A percentile compares a stretch with the other conserved stretches of the same genome.
phyloP scores from a whole-genome alignment of 352 stramenopile genomes.

The Phytopythium cucurbitacearum region DNA sequence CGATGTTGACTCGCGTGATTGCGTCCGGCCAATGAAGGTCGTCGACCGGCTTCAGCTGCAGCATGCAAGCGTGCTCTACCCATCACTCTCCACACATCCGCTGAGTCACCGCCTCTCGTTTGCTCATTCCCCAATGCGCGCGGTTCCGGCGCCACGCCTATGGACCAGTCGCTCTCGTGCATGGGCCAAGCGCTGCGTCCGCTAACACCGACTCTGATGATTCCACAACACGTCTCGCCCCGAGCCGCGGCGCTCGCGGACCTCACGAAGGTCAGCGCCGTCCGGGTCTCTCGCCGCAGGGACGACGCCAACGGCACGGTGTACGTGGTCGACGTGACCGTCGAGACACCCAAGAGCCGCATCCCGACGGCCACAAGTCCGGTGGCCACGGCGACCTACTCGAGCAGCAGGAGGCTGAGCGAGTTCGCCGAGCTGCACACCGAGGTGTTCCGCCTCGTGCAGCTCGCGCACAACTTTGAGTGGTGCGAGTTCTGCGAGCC shows the following conservation, averaged over 20 bases:
- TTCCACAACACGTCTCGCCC: background rate
- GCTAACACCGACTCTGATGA: background rate
- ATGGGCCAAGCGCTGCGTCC: background rate
- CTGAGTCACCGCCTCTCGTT: too few species aligned
- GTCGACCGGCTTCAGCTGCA: too few species aligned
- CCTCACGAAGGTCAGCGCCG: background rate
- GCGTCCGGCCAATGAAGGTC: too few species aligned
- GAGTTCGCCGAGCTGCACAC: constrained; percentile 3
- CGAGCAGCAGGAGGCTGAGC: background rate
- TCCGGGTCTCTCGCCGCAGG: background rate
- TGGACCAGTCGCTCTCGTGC: too few species aligned
- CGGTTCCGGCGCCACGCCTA: too few species aligned
- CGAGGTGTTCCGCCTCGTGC: constrained; percentile 4
- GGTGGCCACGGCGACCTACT: background rate
- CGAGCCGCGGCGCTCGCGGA: background rate
- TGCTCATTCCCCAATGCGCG: too few species aligned
- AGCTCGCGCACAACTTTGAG: constrained; percentile 6
- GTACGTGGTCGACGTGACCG: background rate
- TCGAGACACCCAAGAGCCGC: background rate
- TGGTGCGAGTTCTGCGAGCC: constrained; percentile 6
- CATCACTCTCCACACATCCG: too few species aligned
- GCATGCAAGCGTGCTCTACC: too few species aligned
- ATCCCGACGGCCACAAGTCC: background rate
- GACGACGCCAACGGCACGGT: background rate
- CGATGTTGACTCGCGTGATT: too few species aligned